Percentiles rank a stretch among this genome's conserved stretches.
Conservation (phyloP, 129 eudicot genomes). For the Calendula officinalis region DNA sequence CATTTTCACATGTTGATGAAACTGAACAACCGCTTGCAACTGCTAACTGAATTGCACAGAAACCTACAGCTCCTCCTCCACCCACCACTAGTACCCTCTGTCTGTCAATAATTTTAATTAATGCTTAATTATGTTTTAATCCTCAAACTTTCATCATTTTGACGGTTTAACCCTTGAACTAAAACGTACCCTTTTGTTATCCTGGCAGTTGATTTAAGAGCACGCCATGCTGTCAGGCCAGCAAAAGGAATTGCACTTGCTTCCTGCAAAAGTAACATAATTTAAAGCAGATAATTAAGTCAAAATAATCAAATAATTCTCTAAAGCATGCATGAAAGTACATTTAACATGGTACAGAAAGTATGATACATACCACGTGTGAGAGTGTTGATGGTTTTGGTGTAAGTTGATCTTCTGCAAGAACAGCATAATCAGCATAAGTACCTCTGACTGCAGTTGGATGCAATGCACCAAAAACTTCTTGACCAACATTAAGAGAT, state of each 20-base stretch:
- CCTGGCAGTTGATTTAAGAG: conserved; percentile 77
- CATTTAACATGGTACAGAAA: conserved; percentile 21
- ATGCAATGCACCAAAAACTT: conserved; percentile 93
- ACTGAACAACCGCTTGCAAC: conserved; percentile 85
- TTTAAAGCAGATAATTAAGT: conserved; percentile 14
- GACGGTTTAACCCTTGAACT: no score
- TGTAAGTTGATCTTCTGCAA: conserved; percentile 75
- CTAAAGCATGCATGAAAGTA: conserved; percentile 6
- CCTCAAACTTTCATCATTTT: neutral
- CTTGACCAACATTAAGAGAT: conserved; percentile 69
- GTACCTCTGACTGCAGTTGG: conserved; percentile 99
- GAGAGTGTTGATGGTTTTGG: conserved; percentile 63
- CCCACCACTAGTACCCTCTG: conserved; percentile 88
- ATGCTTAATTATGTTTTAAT: conserved; percentile 7
- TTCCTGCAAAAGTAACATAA: conserved; percentile 51
- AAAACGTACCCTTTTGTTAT: conserved; percentile 72
- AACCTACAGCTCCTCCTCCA: conserved; percentile 99
- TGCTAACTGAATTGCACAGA: conserved; percentile 84
- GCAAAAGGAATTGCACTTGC: conserved; percentile 97
- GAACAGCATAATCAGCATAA: conserved; percentile 86
- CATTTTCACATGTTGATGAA: conserved; percentile 77
- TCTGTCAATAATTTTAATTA: conserved; percentile 34
- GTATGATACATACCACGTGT: conserved; percentile 64
- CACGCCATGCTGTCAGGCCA: conserved; percentile 99
- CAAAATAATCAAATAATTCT: conserved; percentile 1